Evolutionary conservation across 306 rosid genomes (phyloP), one percentile per base, ranked within the genome.

Genomic region (Adenanthera pavonina): DNA sequence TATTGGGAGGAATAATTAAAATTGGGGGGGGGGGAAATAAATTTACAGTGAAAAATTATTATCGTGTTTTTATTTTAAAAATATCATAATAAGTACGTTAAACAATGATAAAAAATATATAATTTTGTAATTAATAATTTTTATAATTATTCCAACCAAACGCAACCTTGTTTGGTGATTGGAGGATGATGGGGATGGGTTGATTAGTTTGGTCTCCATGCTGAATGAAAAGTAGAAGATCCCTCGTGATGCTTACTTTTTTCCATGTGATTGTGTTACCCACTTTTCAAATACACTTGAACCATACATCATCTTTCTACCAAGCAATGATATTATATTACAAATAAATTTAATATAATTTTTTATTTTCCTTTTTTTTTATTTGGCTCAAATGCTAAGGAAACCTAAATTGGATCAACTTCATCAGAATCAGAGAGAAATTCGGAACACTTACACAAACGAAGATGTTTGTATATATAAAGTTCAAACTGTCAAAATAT

Each of bases 201-300:
- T 77, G 73, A 83, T 79, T 81, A 80, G 86, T 82, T 88, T 84
- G 89, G 30, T 25, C 30, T 84, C 83, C 79, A 70, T 70, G 68
- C 49, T 78, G 12, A 65, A 79, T 79, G 53, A 89, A 81, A 84
- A 71, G 77, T 52, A 81, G 66, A 81, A 85, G 87, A 77, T 52
- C 59, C 83, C 86, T 88, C 90, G 92, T 88, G 92, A 83, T 76
- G 56, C 56, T 83, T 43, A 69, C 94, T 92, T 90, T 90, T 88
- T 87, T 84, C 86, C 98, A 91, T 87, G 97, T 89, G 98, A 47
- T 72, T 68, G 30, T 82, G 87, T 82, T 72, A 72, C 84, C 83
- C 72, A 19, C 81, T 75, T 72, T 70, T 65, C 69, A 56, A 44
- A 54, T 84, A 72, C 52, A 36, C 57, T 82, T 80, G 85, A 70